A percentile compares a stretch with the other conserved stretches of the same genome.
Evolutionary conservation across 1,139 yeast species (phyloP).

Genomic region (Yarrowia galli): DNA sequence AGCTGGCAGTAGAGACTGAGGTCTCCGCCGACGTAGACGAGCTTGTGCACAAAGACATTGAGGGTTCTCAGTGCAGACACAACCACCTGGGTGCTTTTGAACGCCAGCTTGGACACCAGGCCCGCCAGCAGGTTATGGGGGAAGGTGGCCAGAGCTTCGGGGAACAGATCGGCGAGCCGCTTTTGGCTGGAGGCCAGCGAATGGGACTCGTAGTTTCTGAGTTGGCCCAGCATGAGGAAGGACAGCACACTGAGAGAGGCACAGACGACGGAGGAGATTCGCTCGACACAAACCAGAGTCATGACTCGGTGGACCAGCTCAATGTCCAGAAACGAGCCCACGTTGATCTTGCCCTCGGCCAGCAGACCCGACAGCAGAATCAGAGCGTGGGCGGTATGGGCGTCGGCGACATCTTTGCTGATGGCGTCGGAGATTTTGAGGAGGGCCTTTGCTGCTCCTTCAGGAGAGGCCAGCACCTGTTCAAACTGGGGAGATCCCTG

Average conservation of each 20-base stretch:
- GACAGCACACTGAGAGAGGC: conserved; percentile 47
- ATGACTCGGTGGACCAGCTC: conserved; percentile 40
- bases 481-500: conserved; percentile 41
- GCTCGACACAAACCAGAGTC: conserved; percentile 43
- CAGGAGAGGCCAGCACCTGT: conserved; percentile 46
- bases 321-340: conserved; percentile 46
- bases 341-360: conserved; percentile 44
- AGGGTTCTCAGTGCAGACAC: conserved; percentile 46
- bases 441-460: conserved; percentile 47
- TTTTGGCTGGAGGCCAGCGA: conserved; percentile 39
- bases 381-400: conserved; percentile 45
- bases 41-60: conserved; percentile 44
- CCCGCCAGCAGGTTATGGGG: conserved; percentile 29
- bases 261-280: conserved; percentile 44
- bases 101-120: conserved; percentile 35
- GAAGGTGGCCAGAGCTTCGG: conserved; percentile 34
- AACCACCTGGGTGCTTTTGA: conserved; percentile 43
- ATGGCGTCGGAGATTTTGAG: conserved; percentile 48
- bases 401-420: conserved; percentile 45
- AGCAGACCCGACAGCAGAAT: conserved; percentile 45
- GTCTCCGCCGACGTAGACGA: conserved; percentile 43
- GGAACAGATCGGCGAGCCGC: conserved; percentile 34
- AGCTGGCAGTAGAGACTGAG: conserved; percentile 44
- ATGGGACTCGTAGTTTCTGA: conserved; percentile 40
- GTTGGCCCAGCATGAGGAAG: conserved; percentile 45